Base-by-base conservation (phyloP, 768 basidiomycete genomes). In the Polyporus arcularius region DNA sequence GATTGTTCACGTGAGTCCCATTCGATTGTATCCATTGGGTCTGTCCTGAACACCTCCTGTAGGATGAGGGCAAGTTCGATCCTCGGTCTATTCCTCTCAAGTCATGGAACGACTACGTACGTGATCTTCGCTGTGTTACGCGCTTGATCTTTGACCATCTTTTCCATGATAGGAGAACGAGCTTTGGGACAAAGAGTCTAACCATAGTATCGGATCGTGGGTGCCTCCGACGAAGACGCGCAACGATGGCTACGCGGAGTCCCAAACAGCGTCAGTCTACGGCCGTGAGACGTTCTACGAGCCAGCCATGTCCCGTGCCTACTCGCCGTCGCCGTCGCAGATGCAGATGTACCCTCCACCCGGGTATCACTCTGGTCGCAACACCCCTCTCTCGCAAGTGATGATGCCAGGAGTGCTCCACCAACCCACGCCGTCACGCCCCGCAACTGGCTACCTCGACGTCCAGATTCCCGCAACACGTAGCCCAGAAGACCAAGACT, bases 11-110 rank as follows among this genome's bases (percentile, higher is more conserved):
- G 94, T 95, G 72, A 57, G 92, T 80, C 38, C 31, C 35, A 51
- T 21, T 40, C 42, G 48, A n/a, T 32, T 59, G 7, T 62, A 4
- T 70, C 28, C 30, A 38, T 50, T 16, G 32, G 21, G 40, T 52
- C 54, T 41, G n/a, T 62, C 28, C 28, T 46, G 55, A 12, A 60
- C 2, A 14, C 15, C 12, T 42, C 0, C 9, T 15, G 12, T n/a
- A 95, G 94, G 97, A 98, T 65, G 96, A 98, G 74, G 96, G 96
- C 71, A 95, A 95, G 74, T 99, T 98, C 54, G 96, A 99, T 76
- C 92, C 95, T 4, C 82, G 88, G 10, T 82, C 87, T 7, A 98
- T 99, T 65, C 96, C 96, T 8, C 82, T 98, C 66, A 98, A 98
- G 77, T 93, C 90, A 0, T 98, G 97, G 96, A 92, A 86, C 60